A percentile compares a stretch with the other conserved stretches of the same genome.
Evolutionary conservation across 1,284 basidiomycete species (phyloP).

Genomic region (Afroboletus lepidellus): DNA sequence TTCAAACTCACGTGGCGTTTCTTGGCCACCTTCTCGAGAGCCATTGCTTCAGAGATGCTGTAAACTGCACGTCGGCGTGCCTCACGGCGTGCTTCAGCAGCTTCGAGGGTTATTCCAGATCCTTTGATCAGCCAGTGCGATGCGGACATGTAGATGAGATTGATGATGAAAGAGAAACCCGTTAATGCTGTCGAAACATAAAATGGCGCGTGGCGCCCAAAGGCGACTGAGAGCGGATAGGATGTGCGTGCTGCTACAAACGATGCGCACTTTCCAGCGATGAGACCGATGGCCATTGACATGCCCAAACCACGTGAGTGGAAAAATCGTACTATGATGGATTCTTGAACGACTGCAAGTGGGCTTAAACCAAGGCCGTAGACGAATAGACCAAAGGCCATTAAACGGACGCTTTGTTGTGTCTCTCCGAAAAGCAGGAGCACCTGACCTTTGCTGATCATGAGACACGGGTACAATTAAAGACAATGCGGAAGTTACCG

Average conservation of each 20-base stretch:
- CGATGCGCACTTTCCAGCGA: constrained; percentile 74
- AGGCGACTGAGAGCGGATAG: constrained; percentile 70
- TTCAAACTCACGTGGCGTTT: constrained; percentile 60
- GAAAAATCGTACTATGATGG: constrained; percentile 80
- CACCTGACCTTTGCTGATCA: constrained; percentile 48
- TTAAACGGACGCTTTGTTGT: constrained; percentile 54
- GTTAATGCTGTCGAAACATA: constrained; percentile 65
- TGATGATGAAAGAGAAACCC: constrained; percentile 62
- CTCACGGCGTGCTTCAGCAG: constrained; percentile 56
- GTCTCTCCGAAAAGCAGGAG: constrained; percentile 64
- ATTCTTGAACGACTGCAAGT: constrained; percentile 73
- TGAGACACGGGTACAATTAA: constrained; percentile 4
- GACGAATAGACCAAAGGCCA: constrained; percentile 71
- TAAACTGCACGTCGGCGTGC: constrained; percentile 43
- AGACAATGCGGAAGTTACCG: constrained; percentile 39
- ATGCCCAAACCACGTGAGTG: constrained; percentile 73
- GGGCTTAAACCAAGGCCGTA: constrained; percentile 81
- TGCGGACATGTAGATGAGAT: constrained; percentile 61
- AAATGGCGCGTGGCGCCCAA: constrained; percentile 71
- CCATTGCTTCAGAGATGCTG: constrained; percentile 56
- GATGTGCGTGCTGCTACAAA: constrained; percentile 73
- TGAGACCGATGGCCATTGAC: constrained; percentile 75
- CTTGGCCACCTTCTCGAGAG: constrained; percentile 61
- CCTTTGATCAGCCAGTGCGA: constrained; percentile 63
- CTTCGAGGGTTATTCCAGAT: constrained; percentile 61